A percentile compares a stretch with the other conserved stretches of the same genome.
Evolutionary conservation across 345 rosid species (phyloP).

Genomic region (Syzygium aromaticum): DNA sequence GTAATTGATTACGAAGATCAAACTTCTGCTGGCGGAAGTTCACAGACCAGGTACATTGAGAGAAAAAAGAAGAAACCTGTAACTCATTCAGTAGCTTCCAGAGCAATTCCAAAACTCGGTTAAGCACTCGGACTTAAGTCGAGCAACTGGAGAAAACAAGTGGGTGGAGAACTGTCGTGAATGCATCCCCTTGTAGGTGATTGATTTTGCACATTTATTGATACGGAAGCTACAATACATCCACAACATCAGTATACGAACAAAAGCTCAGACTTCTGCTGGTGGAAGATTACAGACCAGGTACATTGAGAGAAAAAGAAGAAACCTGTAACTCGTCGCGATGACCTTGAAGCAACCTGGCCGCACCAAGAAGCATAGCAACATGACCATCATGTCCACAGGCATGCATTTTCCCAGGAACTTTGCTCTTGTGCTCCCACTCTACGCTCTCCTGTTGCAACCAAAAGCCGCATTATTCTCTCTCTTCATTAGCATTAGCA

Average conservation of each 20-base stretch:
- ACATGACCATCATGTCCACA: constrained; percentile 67
- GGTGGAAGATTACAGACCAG: not conserved
- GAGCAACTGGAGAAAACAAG: not conserved
- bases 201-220: not conserved
- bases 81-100: constrained; percentile 1
- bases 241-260: not conserved
- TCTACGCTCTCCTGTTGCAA: constrained; percentile 37
- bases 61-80: constrained; percentile 14
- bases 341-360: constrained; percentile 35
- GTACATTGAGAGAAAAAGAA: not conserved
- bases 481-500: not conserved
- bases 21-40: no score
- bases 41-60: not conserved
- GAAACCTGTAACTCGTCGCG: constrained; percentile 26
- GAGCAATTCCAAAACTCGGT: not conserved
- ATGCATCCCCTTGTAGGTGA: not conserved
- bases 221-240: not conserved
- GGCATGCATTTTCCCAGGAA: constrained; percentile 56
- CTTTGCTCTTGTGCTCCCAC: constrained; percentile 55
- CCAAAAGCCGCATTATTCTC: not conserved
- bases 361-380: constrained; percentile 66
- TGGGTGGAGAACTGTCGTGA: not conserved
- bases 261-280: not conserved
- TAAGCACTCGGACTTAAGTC: not conserved
- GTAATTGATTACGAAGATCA: no score